Evolutionary conservation across 2,329 filamentous ascomycete species (phyloP), one percentile per base, ranked within the genome.

Genomic region (Lecanicillium sp.): DNA sequence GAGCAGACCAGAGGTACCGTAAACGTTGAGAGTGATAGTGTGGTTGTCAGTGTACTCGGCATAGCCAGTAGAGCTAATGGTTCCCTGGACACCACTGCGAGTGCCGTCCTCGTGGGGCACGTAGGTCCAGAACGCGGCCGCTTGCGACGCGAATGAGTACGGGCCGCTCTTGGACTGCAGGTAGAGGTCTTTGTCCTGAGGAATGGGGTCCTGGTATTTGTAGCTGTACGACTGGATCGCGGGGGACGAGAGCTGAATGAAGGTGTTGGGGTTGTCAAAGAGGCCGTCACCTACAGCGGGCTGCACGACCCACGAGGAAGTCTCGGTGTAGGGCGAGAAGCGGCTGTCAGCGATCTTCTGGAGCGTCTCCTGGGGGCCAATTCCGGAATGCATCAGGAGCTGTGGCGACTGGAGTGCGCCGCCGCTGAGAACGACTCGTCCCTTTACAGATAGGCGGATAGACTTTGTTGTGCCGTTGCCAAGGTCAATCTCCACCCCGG

Each of bases 261-360:
- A 75, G 2, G 74, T 78, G 52, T 78, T 77, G 5, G 76, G 74
- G 55, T 78, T 79, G 55, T 78, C 75, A 52, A 77, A 79, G 23
- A 78, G 68, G 27, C 70, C 69, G 12, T 67, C 61, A 36, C 75
- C 75, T 4, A 79, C 68, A 4, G 67, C 63, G 0, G 65, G 65
- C 55, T 73, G 74, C 56, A 72, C 68, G 50, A 79, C 67, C 74
- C 74, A 78, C 3, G 49, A 51, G 19, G 54, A 56, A 0, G 67
- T 61, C 7, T 62, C 59, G 2, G 55, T 55, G 40, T 57, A 56
- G 2, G 59, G 50, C 0, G 59, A 52, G 8, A 57, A 41, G 2
- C 37, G 42, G 21, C 38, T 48, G 0, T 38, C 44, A 7, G 55
- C 54, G 45, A 62, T 60, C 23, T 62, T 51, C 24, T 60, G 46